Base-by-base conservation (phyloP, 805 yeast genomes). In the Wickerhamomyces kurtzmanii region DNA sequence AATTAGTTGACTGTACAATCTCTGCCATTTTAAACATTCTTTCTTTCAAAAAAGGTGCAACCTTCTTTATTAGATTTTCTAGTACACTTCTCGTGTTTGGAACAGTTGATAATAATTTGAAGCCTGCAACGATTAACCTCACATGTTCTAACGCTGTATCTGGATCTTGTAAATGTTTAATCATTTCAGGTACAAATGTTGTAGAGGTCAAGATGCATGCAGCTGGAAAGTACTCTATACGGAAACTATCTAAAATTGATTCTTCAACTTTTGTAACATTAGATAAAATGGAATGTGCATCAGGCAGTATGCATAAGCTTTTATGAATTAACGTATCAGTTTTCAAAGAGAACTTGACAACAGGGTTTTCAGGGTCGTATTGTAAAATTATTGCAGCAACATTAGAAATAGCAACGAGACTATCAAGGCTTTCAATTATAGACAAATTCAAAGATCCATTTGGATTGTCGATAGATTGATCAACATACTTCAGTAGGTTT, bases 111-210 rank as follows among this genome's bases (percentile, higher is more conserved):
- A 52, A 54, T 5, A 51, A 37, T 36, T 50, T 51, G 26, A 59
- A 43, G 15, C 60, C 57, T 22, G 62, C 62, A 3, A 55, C 51
- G 10, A 55, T 48, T 22, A 59, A 43, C 20, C 47, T 45, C 22
- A 59, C 28, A n/a, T 49, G 43, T n/a, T 43, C 43, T 15, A 57
- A 32, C 19, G 57, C 49, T 4, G 44, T 33, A 13, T 39, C 37
- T 12, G 53, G 59, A 16, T 51, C 54, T 17, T 55, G 34, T 32
- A 53, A 43, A 4, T 33, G 34, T 4, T 30, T 29, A 5, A 41
- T 24, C 15, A 47, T 24, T 7, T 29, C 29, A 7, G 51, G 49
- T 7, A 41, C 36, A 8, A 38, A 28, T 5, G 31, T 31, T 9
- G 31, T 27, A 2, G 52, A 31, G 19, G 28, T 33, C 25, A 47